phyloP scores from a whole-genome alignment of 2,329 filamentous ascomycete species.

The Aspergillus caelatus region DNA sequence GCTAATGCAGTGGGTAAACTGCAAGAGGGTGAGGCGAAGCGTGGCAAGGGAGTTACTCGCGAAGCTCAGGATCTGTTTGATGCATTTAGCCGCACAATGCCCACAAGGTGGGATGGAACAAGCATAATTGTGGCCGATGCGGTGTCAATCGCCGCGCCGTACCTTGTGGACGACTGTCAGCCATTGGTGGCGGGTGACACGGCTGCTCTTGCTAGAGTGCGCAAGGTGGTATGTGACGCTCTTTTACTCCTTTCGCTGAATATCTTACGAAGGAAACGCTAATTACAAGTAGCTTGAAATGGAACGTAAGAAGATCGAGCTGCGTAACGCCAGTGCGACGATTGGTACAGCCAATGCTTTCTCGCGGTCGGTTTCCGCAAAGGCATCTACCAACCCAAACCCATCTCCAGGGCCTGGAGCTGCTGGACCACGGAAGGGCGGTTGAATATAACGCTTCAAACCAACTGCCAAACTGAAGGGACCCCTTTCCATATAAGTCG shows the following conservation, averaged over 20 bases:
- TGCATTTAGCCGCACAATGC: conserved; percentile 62
- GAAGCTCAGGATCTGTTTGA: conserved; percentile 68
- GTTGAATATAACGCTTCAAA: conserved; percentile 20
- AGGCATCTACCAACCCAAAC: conserved; percentile 21
- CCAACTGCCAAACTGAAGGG: not conserved
- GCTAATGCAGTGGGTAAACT: conserved; percentile 58
- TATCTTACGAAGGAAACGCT: not conserved
- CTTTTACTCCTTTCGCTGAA: not conserved
- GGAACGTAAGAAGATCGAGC: conserved; percentile 52
- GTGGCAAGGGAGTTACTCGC: conserved; percentile 62
- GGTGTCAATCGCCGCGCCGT: conserved; percentile 62
- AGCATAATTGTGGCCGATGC: conserved; percentile 64
- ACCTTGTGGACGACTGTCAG: conserved; percentile 58
- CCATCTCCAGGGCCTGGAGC: conserved; percentile 27
- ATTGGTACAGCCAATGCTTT: conserved; percentile 38
- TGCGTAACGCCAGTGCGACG: conserved; percentile 45
- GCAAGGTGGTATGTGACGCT: conserved; percentile 50
- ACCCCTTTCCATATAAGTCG: conserved; percentile 1
- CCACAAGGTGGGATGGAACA: conserved; percentile 61
- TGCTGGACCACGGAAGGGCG: conserved; percentile 35
- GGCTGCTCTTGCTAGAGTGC: conserved; percentile 47
- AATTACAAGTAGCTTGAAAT: conserved; percentile 44
- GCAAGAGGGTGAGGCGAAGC: conserved; percentile 60
- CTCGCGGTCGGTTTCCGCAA: conserved; percentile 13
- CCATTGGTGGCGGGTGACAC: conserved; percentile 43